Evolutionary conservation across 1,284 basidiomycete genomes (phyloP).

Genomic region (Ustilago tritici): DNA sequence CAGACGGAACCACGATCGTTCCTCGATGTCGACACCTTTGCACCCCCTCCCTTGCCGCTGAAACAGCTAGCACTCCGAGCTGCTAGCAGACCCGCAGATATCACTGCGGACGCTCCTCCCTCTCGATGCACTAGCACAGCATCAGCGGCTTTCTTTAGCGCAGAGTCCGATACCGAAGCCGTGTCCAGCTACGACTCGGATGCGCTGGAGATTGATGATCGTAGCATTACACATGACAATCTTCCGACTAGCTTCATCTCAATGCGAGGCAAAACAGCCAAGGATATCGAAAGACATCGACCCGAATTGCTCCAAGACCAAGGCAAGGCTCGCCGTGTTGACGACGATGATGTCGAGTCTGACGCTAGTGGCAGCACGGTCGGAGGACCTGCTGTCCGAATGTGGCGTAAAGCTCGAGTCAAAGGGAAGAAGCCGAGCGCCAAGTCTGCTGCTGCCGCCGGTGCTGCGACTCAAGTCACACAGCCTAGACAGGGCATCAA

Average conservation of each 20-base stretch:
- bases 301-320: constrained; percentile 48
- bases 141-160: constrained; percentile 52
- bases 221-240: constrained; percentile 19
- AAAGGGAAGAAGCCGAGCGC: constrained; percentile 32
- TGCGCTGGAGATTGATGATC: constrained; percentile 22
- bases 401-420: constrained; percentile 57
- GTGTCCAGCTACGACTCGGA: constrained; percentile 43
- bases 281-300: constrained; percentile 39
- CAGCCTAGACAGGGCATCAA: background rate
- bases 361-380: constrained; percentile 57
- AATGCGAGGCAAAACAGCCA: constrained; percentile 2
- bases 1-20: constrained; percentile 14
- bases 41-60: constrained; percentile 55
- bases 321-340: constrained; percentile 4
- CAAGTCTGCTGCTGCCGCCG: background rate
- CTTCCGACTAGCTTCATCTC: constrained; percentile 26
- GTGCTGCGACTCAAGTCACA: background rate
- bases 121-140: constrained; percentile 34
- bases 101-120: constrained; percentile 4
- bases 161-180: constrained; percentile 34
- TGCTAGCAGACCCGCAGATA: background rate
- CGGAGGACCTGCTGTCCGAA: constrained; percentile 48
- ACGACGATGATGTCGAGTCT: constrained; percentile 31
- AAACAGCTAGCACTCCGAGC: constrained; percentile 23
- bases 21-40: constrained; percentile 53